Evolutionary conservation across 306 rosid genomes (phyloP).

Genomic region (Glycine tomentella): DNA sequence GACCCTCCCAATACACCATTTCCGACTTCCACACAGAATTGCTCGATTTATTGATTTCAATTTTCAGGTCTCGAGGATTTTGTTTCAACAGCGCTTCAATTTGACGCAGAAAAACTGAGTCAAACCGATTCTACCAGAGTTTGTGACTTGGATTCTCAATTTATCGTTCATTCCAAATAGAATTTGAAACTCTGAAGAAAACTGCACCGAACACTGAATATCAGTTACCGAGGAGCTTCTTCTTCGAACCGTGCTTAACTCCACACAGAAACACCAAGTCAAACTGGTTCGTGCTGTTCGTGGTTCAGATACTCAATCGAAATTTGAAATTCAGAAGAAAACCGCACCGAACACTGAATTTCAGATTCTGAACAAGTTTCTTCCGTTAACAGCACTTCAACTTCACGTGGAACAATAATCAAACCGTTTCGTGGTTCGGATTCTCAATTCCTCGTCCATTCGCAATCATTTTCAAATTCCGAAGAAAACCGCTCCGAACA

Average conservation of each 20-base stretch:
- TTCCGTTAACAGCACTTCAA: not conserved
- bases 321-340: not conserved
- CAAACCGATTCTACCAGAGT: not conserved
- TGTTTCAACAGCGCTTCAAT: conserved; percentile 10
- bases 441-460: not conserved
- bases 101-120: conserved; percentile 20
- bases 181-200: not conserved
- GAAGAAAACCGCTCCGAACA: not conserved
- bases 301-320: not conserved
- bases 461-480: not conserved
- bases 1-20: not conserved
- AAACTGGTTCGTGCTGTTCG: not conserved
- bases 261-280: conserved; percentile 12
- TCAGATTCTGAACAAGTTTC: conserved; percentile 8
- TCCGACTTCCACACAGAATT: not conserved
- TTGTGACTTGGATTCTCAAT: not conserved
- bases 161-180: not conserved
- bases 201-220: not conserved
- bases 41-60: not conserved
- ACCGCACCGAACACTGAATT: not conserved
- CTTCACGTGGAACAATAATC: conserved; percentile 21
- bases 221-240: conserved; percentile 13
- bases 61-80: not conserved
- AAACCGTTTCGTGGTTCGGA: conserved; percentile 2
- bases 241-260: not conserved